Conservation (phyloP, 2,329 filamentous ascomycete species). For the Cordyceps fumosorosea region DNA sequence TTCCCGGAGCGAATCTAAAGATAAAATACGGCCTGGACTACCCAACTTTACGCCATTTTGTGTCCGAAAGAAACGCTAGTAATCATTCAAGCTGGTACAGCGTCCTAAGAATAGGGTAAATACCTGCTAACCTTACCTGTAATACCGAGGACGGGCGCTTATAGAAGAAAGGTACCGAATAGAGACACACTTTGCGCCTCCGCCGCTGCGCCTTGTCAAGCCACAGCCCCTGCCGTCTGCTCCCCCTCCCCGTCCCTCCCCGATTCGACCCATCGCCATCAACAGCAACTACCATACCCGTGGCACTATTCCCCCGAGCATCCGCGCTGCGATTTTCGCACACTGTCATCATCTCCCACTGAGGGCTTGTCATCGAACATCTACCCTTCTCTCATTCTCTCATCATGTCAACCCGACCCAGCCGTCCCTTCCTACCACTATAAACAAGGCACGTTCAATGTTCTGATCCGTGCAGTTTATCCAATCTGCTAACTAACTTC, state of each 20-base stretch:
- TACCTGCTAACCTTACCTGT: no score
- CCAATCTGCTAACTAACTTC: background rate
- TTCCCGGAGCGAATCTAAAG: background rate
- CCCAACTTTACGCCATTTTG: no score
- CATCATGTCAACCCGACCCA: background rate
- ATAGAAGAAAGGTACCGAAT: no score
- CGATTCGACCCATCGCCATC: background rate
- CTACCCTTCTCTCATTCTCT: slow-evolving; percentile 1
- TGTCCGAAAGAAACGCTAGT: no score
- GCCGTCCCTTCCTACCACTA: background rate
- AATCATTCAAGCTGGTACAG: no score
- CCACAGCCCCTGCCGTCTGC: background rate
- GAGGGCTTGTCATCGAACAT: background rate
- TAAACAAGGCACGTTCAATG: slow-evolving; percentile 11
- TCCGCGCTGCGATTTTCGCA: background rate
- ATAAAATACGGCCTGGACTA: background rate
- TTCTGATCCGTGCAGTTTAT: slow-evolving; percentile 9
- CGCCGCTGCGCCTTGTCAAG: background rate
- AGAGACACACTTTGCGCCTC: no score
- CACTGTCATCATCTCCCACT: background rate
- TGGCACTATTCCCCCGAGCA: no score
- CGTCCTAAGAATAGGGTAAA: no score
- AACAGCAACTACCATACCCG: background rate
- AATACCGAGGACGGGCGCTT: no score
- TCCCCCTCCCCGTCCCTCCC: background rate